Conservation (phyloP, 2,329 filamentous ascomycete species). For the Aspergillus arachidicola region DNA sequence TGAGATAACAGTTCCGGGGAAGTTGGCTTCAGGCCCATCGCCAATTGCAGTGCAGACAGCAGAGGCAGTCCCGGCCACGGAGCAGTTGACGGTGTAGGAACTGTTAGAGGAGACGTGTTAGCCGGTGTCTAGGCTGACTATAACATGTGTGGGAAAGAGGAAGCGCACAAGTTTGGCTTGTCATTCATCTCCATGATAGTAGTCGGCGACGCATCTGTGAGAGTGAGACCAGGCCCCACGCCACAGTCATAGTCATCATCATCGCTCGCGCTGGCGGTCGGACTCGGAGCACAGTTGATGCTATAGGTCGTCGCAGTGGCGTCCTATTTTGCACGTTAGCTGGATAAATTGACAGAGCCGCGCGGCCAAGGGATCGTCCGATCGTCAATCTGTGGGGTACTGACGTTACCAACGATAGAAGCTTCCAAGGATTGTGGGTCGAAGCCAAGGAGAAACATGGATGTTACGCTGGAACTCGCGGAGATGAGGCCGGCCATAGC, state of each 20-base stretch:
- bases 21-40: slow-evolving; percentile 18
- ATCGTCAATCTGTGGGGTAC: not conserved
- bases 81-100: slow-evolving; percentile 19
- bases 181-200: slow-evolving; percentile 17
- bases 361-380: not conserved
- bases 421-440: slow-evolving; percentile 28
- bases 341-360: not conserved
- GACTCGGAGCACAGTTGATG: slow-evolving; percentile 27
- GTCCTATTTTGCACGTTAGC: slow-evolving; percentile 16
- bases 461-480: slow-evolving; percentile 25
- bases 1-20: slow-evolving; percentile 14
- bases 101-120: slow-evolving; percentile 7
- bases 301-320: slow-evolving; percentile 29
- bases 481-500: slow-evolving; percentile 21
- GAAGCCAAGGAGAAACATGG: slow-evolving; percentile 27
- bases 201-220: slow-evolving; percentile 19
- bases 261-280: not conserved
- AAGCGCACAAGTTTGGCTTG: not conserved
- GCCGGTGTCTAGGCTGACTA: not conserved
- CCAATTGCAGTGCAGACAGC: slow-evolving; percentile 21
- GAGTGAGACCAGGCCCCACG: slow-evolving; percentile 29
- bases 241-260: slow-evolving; percentile 25
- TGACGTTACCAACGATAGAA: slow-evolving; percentile 28
- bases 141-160: too few species aligned
- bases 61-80: slow-evolving; percentile 18